Conservation (phyloP, 2,329 filamentous ascomycete genomes). For the Hypoxylon sp. region DNA sequence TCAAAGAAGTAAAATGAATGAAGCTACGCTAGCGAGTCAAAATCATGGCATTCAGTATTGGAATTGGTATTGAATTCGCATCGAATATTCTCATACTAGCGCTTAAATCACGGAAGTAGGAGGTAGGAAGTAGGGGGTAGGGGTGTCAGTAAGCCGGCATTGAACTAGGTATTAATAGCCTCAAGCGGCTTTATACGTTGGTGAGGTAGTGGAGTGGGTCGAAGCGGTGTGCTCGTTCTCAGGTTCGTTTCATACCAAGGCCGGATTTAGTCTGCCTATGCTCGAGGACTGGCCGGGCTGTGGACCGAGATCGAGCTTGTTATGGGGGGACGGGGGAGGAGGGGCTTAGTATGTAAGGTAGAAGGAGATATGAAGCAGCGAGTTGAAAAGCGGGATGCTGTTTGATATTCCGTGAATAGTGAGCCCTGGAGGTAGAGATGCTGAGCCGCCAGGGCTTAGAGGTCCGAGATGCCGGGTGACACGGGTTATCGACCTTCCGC, state of each 20-base stretch:
- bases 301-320: not conserved
- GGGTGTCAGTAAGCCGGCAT: slow-evolving; percentile 18
- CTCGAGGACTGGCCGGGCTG: not conserved
- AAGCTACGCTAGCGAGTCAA: slow-evolving; percentile 21
- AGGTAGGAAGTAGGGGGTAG: too few species aligned
- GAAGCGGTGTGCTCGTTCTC: not conserved
- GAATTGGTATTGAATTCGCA: slow-evolving; percentile 4
- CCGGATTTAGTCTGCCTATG: slow-evolving; percentile 19
- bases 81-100: not conserved
- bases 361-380: not conserved
- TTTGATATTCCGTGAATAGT: not conserved
- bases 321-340: too few species aligned
- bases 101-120: not conserved
- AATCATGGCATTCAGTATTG: slow-evolving; percentile 1
- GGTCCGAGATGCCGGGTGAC: slow-evolving; percentile 1
- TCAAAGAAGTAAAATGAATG: slow-evolving; percentile 28
- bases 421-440: slow-evolving; percentile 10
- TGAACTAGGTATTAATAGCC: slow-evolving; percentile 11
- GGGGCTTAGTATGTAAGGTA: not conserved
- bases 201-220: slow-evolving; percentile 13
- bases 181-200: slow-evolving; percentile 8
- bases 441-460: too few species aligned
- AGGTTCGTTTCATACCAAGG: slow-evolving; percentile 29
- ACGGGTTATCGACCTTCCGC: slow-evolving; percentile 29
- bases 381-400: not conserved